Conservation (phyloP, 371 early-diverging fungal species). For the Saksenaea oblongispora region DNA sequence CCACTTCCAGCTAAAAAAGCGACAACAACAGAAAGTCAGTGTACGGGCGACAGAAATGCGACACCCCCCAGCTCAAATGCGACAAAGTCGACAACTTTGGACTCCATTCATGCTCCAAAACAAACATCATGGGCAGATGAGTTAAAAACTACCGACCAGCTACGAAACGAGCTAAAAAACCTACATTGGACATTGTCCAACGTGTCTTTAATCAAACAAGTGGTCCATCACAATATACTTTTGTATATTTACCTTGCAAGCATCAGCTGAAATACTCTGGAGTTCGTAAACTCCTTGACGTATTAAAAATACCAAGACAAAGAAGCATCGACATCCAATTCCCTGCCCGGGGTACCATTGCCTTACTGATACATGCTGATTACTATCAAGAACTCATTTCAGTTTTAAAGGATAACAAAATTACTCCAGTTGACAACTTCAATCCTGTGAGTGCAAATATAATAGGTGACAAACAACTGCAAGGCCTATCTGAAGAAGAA, state of each 20-base stretch:
- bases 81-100: too few species aligned
- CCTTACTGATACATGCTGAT: background rate
- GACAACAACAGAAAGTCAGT: too few species aligned
- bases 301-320: background rate
- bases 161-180: too few species aligned
- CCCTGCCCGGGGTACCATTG: conserved; percentile 2
- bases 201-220: background rate
- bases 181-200: too few species aligned
- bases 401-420: background rate
- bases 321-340: conserved; percentile 11
- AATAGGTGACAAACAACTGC: conserved; percentile 5
- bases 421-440: background rate
- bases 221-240: background rate
- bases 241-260: conserved; percentile 3
- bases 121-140: too few species aligned
- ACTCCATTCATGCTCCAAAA: too few species aligned
- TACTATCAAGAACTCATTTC: background rate
- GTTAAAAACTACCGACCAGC: too few species aligned
- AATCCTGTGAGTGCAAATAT: background rate
- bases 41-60: too few species aligned
- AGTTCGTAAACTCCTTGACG: background rate
- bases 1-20: too few species aligned
- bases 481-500: background rate
- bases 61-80: too few species aligned
- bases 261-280: conserved; percentile 3